Percentiles rank a stretch among this genome's conserved stretches.
Conservation (phyloP, 2,329 filamentous ascomycete genomes). For the Aurifilum marmelostoma region DNA sequence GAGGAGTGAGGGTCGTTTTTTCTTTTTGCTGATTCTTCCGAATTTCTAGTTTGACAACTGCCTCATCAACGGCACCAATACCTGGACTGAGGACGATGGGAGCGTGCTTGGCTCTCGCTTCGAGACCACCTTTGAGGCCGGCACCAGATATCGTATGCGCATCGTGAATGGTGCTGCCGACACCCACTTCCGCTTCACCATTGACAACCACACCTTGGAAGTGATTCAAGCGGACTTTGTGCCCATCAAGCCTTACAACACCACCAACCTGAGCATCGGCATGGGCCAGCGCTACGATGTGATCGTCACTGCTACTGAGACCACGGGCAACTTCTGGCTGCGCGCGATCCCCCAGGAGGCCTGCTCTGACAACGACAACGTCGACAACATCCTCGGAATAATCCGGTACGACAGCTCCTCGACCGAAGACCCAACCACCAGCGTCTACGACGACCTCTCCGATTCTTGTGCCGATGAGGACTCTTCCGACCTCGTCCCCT, state of each 20-base stretch:
- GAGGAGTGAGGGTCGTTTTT: neutral
- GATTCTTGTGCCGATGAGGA: constrained; percentile 25
- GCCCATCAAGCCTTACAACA: constrained; percentile 16
- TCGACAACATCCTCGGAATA: constrained; percentile 18
- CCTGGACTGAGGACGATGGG: constrained; percentile 6
- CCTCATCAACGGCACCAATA: constrained; percentile 28
- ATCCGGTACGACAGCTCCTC: constrained; percentile 19
- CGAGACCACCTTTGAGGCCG: constrained; percentile 6
- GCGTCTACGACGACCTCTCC: constrained; percentile 12
- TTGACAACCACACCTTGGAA: constrained; percentile 19
- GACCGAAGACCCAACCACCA: constrained; percentile 17
- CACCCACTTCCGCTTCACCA: constrained; percentile 21
- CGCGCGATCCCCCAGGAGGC: constrained; percentile 18
- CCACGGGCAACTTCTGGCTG: constrained; percentile 19
- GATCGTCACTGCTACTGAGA: constrained; percentile 14
- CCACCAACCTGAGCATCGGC: constrained; percentile 10
- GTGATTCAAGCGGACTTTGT: constrained; percentile 17
- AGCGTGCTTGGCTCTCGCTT: constrained; percentile 9
- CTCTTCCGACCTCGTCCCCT: constrained; percentile 18
- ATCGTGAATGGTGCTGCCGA: constrained; percentile 19
- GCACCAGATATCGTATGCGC: constrained; percentile 7
- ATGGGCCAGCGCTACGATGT: constrained; percentile 22
- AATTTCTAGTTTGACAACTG: constrained; percentile 3
- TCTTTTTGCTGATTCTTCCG: neutral
- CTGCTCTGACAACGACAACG: constrained; percentile 20